A percentile compares a stretch with the other conserved stretches of the same genome.
Evolutionary conservation across 495 filamentous ascomycete genomes (phyloP).

Genomic region (Chaetomium cochliodes): DNA sequence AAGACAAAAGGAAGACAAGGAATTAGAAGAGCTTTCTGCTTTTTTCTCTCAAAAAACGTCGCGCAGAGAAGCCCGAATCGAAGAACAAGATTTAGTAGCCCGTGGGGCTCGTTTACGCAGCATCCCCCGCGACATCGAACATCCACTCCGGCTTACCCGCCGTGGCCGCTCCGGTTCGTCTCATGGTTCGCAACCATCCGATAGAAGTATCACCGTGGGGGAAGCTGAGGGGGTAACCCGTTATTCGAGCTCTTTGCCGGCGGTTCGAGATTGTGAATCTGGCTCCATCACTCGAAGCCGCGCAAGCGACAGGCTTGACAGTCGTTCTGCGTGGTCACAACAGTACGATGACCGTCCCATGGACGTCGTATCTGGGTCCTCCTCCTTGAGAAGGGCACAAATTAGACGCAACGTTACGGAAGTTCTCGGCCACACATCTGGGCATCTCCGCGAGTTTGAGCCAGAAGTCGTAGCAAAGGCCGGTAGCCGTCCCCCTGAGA

Average conservation of each 20-base stretch:
- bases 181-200: not conserved
- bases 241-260: not conserved
- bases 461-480: too few relatives aligned
- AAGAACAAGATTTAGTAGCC: not conserved
- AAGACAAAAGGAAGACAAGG: slow-evolving; percentile 36
- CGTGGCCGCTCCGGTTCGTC: not conserved
- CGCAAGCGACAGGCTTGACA: slow-evolving; percentile 24
- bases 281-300: not conserved
- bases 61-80: not conserved
- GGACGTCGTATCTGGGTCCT: not conserved
- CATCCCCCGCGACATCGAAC: not conserved
- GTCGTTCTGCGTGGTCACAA: slow-evolving; percentile 37
- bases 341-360: slow-evolving; percentile 16
- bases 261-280: not conserved
- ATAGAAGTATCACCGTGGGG: not conserved
- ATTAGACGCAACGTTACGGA: not conserved
- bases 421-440: not conserved
- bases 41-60: slow-evolving; percentile 39
- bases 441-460: not conserved
- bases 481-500: not conserved
- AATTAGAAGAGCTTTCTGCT: slow-evolving; percentile 41
- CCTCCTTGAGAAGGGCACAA: not conserved
- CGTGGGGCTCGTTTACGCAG: not conserved
- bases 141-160: not conserved
- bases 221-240: not conserved